Evolutionary conservation across 352 stramenopile genomes (phyloP).

Genomic region (Phytopythium cucurbitacearum): DNA sequence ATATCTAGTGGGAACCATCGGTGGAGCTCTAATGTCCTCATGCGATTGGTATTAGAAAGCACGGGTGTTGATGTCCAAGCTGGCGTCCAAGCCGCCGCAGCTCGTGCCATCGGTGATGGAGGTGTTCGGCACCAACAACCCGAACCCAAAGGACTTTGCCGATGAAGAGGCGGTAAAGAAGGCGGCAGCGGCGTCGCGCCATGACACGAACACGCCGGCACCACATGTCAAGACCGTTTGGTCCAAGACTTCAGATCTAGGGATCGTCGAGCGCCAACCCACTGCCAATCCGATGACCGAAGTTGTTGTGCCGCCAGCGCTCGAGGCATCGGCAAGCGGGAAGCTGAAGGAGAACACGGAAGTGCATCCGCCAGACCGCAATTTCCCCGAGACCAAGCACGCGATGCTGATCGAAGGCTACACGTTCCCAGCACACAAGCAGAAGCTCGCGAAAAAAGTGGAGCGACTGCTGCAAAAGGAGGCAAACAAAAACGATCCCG

Average conservation of each 20-base stretch:
- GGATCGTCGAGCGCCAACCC: slow-evolving; percentile 55
- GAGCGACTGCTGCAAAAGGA: slow-evolving; percentile 36
- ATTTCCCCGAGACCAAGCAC: slow-evolving; percentile 54
- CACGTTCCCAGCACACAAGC: slow-evolving; percentile 80
- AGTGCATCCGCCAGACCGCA: slow-evolving; percentile 24
- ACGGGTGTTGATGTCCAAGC: slow-evolving; percentile 47
- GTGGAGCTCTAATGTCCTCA: background rate
- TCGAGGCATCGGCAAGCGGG: slow-evolving; percentile 10
- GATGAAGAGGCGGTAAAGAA: slow-evolving; percentile 16
- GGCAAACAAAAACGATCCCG: slow-evolving; percentile 28
- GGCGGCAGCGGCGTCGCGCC: background rate
- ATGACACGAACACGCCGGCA: slow-evolving; percentile 8
- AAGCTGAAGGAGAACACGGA: slow-evolving; percentile 42
- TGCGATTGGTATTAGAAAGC: slow-evolving; percentile 48
- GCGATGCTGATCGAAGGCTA: slow-evolving; percentile 80
- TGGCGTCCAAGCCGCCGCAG: slow-evolving; percentile 74
- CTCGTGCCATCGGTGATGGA: slow-evolving; percentile 73
- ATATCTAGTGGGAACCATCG: too few species aligned
- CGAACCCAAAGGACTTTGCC: slow-evolving; percentile 66
- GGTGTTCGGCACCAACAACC: slow-evolving; percentile 75
- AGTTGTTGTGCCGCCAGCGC: slow-evolving; percentile 12
- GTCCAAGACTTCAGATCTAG: slow-evolving; percentile 70
- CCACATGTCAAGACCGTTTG: slow-evolving; percentile 63
- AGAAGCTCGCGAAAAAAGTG: slow-evolving; percentile 68
- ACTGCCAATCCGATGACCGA: slow-evolving; percentile 21